These are phyloP conservation scores for Fraxinus anomala DNA, from an alignment of 257 asterid species.

Conservation along the genomic window DNA sequence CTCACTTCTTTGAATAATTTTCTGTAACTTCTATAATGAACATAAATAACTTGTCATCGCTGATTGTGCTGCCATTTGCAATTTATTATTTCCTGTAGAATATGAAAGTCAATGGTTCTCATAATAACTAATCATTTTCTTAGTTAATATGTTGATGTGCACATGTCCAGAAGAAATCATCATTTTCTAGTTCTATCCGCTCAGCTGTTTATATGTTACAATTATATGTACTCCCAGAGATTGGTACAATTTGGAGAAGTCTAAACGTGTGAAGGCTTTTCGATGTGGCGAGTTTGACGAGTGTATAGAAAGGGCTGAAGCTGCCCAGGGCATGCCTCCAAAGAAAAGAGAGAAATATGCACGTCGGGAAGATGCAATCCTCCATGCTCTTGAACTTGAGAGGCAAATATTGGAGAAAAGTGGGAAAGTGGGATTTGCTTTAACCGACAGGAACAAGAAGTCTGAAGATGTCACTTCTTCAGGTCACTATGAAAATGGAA, in stretches of 20 bases:
- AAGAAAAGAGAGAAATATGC: conserved; percentile 99
- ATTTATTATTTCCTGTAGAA: neutral
- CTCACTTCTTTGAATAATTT: conserved; percentile 4
- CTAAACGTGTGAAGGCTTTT: conserved; percentile 96
- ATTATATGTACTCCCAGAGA: conserved; percentile 52
- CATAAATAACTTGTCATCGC: conserved; percentile 11
- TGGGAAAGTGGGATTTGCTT: conserved; percentile 60
- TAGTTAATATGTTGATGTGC: conserved; percentile 16
- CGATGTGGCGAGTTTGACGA: conserved; percentile 96
- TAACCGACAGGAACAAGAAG: conserved; percentile 42
- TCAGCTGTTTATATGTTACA: conserved; percentile 22
- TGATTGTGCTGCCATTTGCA: neutral
- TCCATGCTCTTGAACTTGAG: conserved; percentile 98
- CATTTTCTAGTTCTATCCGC: conserved; percentile 4
- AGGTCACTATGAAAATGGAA: conserved; percentile 45
- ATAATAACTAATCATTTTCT: neutral
- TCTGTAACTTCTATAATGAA: conserved; percentile 19
- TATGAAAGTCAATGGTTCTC: conserved; percentile 12
- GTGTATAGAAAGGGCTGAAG: conserved; percentile 96
- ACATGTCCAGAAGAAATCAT: neutral
- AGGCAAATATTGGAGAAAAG: conserved; percentile 66
- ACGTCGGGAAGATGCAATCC: conserved; percentile 95
- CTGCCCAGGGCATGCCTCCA: conserved; percentile 91
- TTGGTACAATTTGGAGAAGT: conserved; percentile 99
- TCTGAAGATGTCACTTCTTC: conserved; percentile 57